Conservation (phyloP, 495 filamentous ascomycete genomes). For the Darksidea phi region DNA sequence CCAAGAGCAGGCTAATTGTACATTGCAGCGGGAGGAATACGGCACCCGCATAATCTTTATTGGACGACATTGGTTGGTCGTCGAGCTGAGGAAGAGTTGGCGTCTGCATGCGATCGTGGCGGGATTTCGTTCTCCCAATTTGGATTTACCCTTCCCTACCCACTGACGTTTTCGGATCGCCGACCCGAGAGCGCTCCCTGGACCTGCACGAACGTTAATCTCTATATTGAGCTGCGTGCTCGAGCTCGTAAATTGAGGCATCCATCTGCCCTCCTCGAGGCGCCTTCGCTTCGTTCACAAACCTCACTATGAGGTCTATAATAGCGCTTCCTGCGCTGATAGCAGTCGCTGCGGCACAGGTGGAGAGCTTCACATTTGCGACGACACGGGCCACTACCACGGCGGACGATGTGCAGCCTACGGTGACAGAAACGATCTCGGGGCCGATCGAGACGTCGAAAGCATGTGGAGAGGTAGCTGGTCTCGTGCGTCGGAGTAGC, state of each 20-base stretch:
- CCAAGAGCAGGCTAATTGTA: too few relatives aligned
- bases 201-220: too few relatives aligned
- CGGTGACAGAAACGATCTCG: slow-evolving; percentile 21
- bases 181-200: background rate
- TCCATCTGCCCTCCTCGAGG: background rate
- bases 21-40: too few relatives aligned
- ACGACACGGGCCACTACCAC: background rate
- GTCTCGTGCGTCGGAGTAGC: background rate
- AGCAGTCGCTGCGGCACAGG: slow-evolving; percentile 13
- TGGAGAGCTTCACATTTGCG: slow-evolving; percentile 7
- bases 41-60: too few relatives aligned
- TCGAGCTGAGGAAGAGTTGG: too few relatives aligned
- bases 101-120: too few relatives aligned
- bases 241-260: background rate
- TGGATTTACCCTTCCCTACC: too few relatives aligned
- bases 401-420: slow-evolving; percentile 6
- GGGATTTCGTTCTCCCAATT: too few relatives aligned
- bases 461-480: slow-evolving; percentile 24
- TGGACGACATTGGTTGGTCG: too few relatives aligned
- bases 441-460: slow-evolving; percentile 23
- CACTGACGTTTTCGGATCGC: background rate
- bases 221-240: background rate
- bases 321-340: slow-evolving; percentile 24
- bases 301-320: slow-evolving; percentile 22
- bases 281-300: background rate